These are phyloP conservation scores for Yarrowia sp. DNA, from an alignment of 805 yeast genomes.

Conservation along the genomic window DNA sequence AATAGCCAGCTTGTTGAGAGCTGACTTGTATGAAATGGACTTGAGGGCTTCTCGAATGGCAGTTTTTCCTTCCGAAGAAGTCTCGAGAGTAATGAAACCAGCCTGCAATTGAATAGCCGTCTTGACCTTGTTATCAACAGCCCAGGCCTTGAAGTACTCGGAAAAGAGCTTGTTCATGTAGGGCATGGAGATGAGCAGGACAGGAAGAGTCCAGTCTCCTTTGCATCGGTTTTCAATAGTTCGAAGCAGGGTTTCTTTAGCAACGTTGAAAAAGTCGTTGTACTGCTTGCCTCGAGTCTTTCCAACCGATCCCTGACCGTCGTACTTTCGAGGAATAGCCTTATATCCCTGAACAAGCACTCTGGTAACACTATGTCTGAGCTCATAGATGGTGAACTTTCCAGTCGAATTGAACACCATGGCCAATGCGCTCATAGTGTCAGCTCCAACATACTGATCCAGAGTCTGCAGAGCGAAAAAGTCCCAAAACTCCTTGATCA, in stretches of 20 bases:
- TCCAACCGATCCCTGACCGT: constrained; percentile 23
- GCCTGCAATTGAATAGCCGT: constrained; percentile 12
- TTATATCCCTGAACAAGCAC: constrained; percentile 25
- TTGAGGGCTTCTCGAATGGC: constrained; percentile 27
- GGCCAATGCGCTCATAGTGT: constrained; percentile 22
- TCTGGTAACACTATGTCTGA: constrained; percentile 17
- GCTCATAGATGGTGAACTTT: constrained; percentile 18
- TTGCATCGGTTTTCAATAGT: constrained; percentile 18
- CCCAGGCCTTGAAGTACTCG: constrained; percentile 27
- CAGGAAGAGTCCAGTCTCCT: constrained; percentile 20
- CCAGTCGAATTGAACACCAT: constrained; percentile 22
- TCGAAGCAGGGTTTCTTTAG: constrained; percentile 17
- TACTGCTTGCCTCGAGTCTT: constrained; percentile 23
- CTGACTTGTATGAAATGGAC: constrained; percentile 19
- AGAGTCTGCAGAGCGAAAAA: constrained; percentile 21
- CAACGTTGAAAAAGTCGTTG: constrained; percentile 23
- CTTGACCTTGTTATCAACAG: constrained; percentile 15
- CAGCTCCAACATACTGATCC: constrained; percentile 8
- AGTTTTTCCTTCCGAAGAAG: constrained; percentile 18
- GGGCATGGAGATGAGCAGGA: constrained; percentile 23
- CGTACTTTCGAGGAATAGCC: constrained; percentile 25
- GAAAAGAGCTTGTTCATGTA: constrained; percentile 25
- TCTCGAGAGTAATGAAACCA: constrained; percentile 11
- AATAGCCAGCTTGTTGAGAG: constrained; percentile 15
- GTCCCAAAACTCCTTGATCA: constrained; percentile 21